Evolutionary conservation across 345 rosid species (phyloP).

Genomic region (Alliaria petiolata): DNA sequence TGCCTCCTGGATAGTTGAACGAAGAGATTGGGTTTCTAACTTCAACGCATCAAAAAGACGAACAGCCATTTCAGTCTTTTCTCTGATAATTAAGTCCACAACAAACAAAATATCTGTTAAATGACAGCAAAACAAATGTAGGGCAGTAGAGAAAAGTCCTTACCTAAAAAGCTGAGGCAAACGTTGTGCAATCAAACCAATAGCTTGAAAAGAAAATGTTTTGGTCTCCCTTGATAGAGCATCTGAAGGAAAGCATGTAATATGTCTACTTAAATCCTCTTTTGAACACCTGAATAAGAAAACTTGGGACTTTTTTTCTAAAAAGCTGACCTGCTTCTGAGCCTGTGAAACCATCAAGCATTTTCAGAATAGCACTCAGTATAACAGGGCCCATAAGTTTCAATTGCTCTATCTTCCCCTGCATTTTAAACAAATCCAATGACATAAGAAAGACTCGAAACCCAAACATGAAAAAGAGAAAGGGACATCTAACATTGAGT

Average conservation of each 20-base stretch:
- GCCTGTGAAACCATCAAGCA: constrained; percentile 71
- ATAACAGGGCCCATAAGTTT: constrained; percentile 94
- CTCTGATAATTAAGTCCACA: constrained; percentile 43
- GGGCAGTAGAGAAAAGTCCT: constrained; percentile 14
- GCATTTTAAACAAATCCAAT: constrained; percentile 24
- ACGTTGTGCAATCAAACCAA: constrained; percentile 88
- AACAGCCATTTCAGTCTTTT: constrained; percentile 84
- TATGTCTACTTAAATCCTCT: not conserved
- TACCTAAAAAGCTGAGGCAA: constrained; percentile 92
- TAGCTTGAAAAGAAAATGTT: constrained; percentile 82
- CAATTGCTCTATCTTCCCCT: constrained; percentile 85
- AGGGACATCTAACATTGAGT: constrained; percentile 1
- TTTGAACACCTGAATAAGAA: not conserved
- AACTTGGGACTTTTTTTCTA: not conserved
- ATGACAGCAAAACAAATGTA: constrained; percentile 21
- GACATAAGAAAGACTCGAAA: not conserved
- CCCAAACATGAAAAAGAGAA: constrained; percentile 1
- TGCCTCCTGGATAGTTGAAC: constrained; percentile 80
- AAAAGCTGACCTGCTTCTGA: constrained; percentile 64
- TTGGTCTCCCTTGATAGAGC: constrained; percentile 66
- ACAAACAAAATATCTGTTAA: constrained; percentile 1
- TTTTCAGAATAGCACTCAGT: constrained; percentile 71
- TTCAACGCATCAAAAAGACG: constrained; percentile 88
- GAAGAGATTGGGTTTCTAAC: constrained; percentile 66
- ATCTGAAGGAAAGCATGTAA: constrained; percentile 45